These are phyloP conservation scores for Hyphopichia fennica DNA, from an alignment of 1,139 yeast species.

Conservation along the genomic window DNA sequence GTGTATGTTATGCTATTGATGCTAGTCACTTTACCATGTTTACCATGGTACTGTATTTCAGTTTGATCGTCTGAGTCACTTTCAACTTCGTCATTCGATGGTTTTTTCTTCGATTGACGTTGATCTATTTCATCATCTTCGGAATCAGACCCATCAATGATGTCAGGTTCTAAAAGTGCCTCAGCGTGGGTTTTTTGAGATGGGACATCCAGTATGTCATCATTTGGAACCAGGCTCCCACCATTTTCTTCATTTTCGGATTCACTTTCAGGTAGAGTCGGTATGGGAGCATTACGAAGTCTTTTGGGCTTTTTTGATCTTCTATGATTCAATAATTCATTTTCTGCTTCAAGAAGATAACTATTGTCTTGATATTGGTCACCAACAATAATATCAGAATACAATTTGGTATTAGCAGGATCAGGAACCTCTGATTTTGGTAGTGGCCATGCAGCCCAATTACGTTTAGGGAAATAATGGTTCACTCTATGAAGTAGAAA, in stretches of 20 bases:
- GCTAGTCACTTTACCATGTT: not conserved
- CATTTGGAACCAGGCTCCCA: too few relatives aligned
- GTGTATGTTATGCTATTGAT: not conserved
- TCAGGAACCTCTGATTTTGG: slow-evolving; percentile 32
- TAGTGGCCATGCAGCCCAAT: slow-evolving; percentile 53
- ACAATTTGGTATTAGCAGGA: slow-evolving; percentile 23
- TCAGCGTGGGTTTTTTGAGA: not conserved
- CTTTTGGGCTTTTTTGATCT: not conserved
- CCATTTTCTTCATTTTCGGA: slow-evolving; percentile 4
- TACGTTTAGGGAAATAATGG: slow-evolving; percentile 33
- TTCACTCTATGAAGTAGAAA: slow-evolving; percentile 40
- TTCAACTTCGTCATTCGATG: not conserved
- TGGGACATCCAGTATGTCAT: not conserved
- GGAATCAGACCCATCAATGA: slow-evolving; percentile 5
- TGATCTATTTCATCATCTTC: slow-evolving; percentile 7
- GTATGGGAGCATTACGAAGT: not conserved
- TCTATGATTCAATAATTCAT: not conserved
- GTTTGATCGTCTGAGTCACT: not conserved
- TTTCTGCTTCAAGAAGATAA: not conserved
- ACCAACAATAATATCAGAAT: slow-evolving; percentile 20
- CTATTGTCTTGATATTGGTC: slow-evolving; percentile 11
- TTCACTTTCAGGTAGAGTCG: not conserved
- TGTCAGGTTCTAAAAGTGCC: not conserved
- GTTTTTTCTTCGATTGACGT: not conserved
- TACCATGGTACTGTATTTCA: not conserved